Base-by-base conservation (phyloP, 345 rosid species). In the Brassica cretica region DNA sequence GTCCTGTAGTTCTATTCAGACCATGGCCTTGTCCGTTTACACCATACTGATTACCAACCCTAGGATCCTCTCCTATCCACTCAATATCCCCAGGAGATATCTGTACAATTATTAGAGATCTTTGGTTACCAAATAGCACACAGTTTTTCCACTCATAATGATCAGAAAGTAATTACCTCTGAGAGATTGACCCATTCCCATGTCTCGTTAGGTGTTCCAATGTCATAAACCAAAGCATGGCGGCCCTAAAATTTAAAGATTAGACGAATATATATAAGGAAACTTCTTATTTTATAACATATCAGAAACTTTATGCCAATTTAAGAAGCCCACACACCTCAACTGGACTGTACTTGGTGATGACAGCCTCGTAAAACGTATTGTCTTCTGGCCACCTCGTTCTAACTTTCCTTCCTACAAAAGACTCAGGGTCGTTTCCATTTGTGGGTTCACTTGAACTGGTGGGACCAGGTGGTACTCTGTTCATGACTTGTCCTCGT, bases 341-440 rank as follows among this genome's bases (percentile, higher is more conserved):
- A 49, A 58, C 80, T 46, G 89, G 83, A 71, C 85, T 79, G 66
- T 89, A 93, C 71, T 85, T 86, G 58, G 91, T 86, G 82, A 93
- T 93, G 71, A 88, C 81, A 83, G 98, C 98, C 79, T 91, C 94
- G 76, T 93, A 91, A 73, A 93, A 93, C 80, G 88, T 87, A 84
- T 93, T 93, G 86, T 93, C 98, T 74, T 93, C 96, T 46, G 98
- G 98, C 98, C 98, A 93, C 74, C 87, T 86, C 51, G 94, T 93
- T 87, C 83, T 86, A 68, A 91, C 97, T 86, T 83, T 85, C 84
- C 74, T 88, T 70, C 97, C 97, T 70, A 93, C 32, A 65, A 86
- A 79, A 72, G 87, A 80, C 64, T 87, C 86, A 70, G 81, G 80
- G 7, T 82, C 77, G 66, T 80, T 82, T 76, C 84, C 88, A 30